Evolutionary conservation across 345 rosid species (phyloP).

Genomic region (Salix exigua): DNA sequence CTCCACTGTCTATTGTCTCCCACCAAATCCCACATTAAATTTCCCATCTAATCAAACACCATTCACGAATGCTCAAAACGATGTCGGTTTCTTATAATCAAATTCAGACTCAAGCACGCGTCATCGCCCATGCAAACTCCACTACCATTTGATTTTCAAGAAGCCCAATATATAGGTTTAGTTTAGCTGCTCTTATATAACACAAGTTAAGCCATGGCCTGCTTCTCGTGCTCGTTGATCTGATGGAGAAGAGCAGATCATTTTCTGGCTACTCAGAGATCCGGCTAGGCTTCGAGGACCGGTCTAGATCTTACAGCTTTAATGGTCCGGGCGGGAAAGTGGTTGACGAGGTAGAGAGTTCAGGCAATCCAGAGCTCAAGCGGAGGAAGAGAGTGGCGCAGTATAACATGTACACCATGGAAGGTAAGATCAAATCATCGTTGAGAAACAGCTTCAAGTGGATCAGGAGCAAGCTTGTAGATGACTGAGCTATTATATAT

Average conservation of each 20-base stretch:
- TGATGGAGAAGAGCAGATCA: slow-evolving; percentile 63
- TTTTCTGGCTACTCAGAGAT: slow-evolving; percentile 36
- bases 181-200: neutral
- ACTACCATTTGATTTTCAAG: neutral
- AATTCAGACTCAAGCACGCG: neutral
- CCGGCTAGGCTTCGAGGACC: slow-evolving; percentile 35
- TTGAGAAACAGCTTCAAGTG: slow-evolving; percentile 58
- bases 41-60: slow-evolving; percentile 1
- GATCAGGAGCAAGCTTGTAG: slow-evolving; percentile 56
- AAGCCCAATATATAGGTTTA: neutral
- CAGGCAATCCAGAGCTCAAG: slow-evolving; percentile 48
- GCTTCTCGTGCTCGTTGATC: neutral
- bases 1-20: slow-evolving; percentile 13
- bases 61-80: neutral
- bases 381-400: slow-evolving; percentile 59
- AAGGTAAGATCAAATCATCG: slow-evolving; percentile 56
- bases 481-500: neutral
- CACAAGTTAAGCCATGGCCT: neutral
- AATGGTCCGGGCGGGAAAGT: slow-evolving; percentile 37
- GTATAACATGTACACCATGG: slow-evolving; percentile 49
- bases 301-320: slow-evolving; percentile 45
- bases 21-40: slow-evolving; percentile 5
- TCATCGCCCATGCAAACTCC: slow-evolving; percentile 15
- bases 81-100: neutral
- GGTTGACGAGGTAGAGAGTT: slow-evolving; percentile 9